A percentile compares a stretch with the other conserved stretches of the same genome.
Conservation (phyloP, 192 early-diverging fungal genomes). For the Coemansia sp. region DNA sequence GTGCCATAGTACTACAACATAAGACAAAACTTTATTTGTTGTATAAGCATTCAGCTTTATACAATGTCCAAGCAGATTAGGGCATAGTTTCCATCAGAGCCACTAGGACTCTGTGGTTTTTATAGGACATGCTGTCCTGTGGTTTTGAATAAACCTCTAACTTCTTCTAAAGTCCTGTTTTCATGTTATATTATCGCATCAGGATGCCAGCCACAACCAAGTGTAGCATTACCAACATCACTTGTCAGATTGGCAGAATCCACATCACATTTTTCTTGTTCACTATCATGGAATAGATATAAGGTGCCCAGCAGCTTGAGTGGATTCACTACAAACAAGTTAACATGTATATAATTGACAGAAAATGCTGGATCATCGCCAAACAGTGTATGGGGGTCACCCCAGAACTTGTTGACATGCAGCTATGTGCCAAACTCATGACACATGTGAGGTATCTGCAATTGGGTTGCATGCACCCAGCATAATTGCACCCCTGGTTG, state of each 20-base stretch:
- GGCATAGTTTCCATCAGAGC: no score
- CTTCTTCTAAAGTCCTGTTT: no score
- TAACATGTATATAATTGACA: constrained; percentile 24
- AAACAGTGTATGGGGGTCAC: constrained; percentile 68
- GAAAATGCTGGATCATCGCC: constrained; percentile 33
- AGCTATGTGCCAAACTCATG: constrained; percentile 66
- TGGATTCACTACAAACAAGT: constrained; percentile 75
- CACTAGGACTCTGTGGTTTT: no score
- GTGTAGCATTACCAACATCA: constrained; percentile 71
- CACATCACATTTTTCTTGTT: background rate
- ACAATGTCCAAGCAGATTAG: no score
- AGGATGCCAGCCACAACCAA: constrained; percentile 77
- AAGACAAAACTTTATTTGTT: constrained; percentile 68
- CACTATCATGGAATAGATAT: constrained; percentile 50
- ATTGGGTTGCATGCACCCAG: constrained; percentile 79
- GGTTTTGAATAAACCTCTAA: no score
- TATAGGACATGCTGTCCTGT: no score
- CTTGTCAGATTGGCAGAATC: constrained; percentile 54
- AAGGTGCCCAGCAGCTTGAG: constrained; percentile 79
- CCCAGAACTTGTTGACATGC: constrained; percentile 80
- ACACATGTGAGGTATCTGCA: constrained; percentile 56
- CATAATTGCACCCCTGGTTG: constrained; percentile 81
- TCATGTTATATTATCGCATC: constrained; percentile 51
- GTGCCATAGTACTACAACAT: constrained; percentile 75
- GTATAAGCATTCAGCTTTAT: no score